Percentiles rank a stretch among this genome's conserved stretches.
Conservation (phyloP, 225 moss, liverwort and hornwort species). For the Pleurozium schreberi region DNA sequence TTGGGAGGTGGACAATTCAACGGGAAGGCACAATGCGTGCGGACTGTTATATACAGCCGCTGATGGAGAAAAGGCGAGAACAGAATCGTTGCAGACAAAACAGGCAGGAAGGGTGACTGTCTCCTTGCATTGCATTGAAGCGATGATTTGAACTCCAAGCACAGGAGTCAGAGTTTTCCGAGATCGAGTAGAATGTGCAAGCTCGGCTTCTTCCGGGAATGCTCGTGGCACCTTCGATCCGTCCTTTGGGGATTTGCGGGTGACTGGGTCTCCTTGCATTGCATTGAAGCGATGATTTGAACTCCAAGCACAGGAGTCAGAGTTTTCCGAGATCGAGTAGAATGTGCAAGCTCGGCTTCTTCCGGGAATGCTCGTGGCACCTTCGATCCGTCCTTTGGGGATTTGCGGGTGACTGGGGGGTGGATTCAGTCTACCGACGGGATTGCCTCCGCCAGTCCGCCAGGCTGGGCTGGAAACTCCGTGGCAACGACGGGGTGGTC, state of each 20-base stretch:
- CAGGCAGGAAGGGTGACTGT: neutral
- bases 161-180: neutral
- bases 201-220: neutral
- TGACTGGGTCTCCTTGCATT: too few species aligned
- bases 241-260: neutral
- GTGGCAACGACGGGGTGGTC: neutral
- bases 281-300: neutral
- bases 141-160: neutral
- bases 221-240: neutral
- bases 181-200: neutral
- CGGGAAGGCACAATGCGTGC: neutral
- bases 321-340: neutral
- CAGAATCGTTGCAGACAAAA: neutral
- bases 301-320: too few species aligned
- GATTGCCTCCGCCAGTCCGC: too few species aligned
- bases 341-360: neutral
- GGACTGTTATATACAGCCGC: neutral
- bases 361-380: neutral
- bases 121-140: too few species aligned
- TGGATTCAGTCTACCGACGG: neutral
- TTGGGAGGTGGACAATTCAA: neutral
- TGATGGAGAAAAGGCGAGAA: neutral
- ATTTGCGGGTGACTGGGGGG: neutral
- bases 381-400: neutral
- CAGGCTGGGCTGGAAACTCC: neutral